These are phyloP conservation scores for Hebeloma cylindrosporum DNA, from an alignment of 768 basidiomycete species.

Conservation along the genomic window DNA sequence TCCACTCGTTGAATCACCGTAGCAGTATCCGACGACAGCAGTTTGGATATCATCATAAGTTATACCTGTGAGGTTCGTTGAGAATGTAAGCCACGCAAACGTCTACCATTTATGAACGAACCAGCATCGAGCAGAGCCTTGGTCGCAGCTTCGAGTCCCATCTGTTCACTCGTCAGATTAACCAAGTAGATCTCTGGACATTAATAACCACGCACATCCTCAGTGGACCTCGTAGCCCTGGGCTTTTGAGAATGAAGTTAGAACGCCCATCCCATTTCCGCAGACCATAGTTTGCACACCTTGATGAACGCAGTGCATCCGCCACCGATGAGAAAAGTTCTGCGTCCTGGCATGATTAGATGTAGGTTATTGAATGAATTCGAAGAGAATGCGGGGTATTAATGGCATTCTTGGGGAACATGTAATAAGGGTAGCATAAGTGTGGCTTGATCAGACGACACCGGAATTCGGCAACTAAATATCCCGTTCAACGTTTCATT, in stretches of 20 bases:
- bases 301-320: conserved; percentile 81
- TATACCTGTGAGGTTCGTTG: conserved; percentile 49
- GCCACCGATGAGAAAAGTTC: conserved; percentile 68
- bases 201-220: conserved; percentile 54
- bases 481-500: too few relatives aligned
- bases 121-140: conserved; percentile 87
- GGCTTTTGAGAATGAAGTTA: conserved; percentile 43
- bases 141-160: conserved; percentile 85
- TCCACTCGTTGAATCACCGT: conserved; percentile 77
- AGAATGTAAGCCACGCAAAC: conserved; percentile 20
- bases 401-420: too few relatives aligned
- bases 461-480: too few relatives aligned
- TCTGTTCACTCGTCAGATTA: conserved; percentile 39
- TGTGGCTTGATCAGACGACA: too few relatives aligned
- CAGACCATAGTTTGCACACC: conserved; percentile 35
- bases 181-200: neutral
- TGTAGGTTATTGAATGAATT: neutral
- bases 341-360: conserved; percentile 38
- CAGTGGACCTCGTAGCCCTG: conserved; percentile 61
- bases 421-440: too few relatives aligned
- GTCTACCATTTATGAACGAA: too few relatives aligned
- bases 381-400: conserved; percentile 6
- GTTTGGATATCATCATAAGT: conserved; percentile 75
- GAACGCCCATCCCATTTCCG: conserved; percentile 8
- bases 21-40: conserved; percentile 77